A percentile compares a stretch with the other conserved stretches of the same genome.
Conservation (phyloP, 208 protist genomes). For the Leishmania braziliensis region DNA sequence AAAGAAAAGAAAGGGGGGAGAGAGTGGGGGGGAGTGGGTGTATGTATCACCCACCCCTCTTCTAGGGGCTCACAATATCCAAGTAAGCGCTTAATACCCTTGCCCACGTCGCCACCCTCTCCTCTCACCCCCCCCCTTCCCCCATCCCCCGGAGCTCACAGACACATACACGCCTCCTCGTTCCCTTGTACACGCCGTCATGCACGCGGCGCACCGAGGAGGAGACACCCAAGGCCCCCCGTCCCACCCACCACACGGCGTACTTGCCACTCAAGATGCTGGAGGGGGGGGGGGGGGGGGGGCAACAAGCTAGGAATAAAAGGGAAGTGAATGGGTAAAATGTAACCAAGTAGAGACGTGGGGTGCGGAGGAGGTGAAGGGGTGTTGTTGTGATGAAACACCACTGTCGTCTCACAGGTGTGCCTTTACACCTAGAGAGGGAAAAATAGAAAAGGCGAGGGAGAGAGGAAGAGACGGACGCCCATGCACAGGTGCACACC, state of each 20-base stretch:
- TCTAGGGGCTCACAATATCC: background rate
- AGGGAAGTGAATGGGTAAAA: too few relatives aligned
- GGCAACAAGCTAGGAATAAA: too few relatives aligned
- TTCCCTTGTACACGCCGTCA: background rate
- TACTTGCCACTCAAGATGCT: background rate
- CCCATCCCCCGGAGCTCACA: too few relatives aligned
- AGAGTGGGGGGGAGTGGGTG: background rate
- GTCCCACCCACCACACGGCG: background rate
- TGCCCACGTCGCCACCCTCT: too few relatives aligned
- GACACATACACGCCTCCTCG: too few relatives aligned
- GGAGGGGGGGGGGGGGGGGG: too few relatives aligned
- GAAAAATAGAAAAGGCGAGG: background rate
- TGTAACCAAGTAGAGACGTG: too few relatives aligned
- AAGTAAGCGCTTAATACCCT: background rate
- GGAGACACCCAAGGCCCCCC: too few relatives aligned
- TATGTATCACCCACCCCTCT: background rate
- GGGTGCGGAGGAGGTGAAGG: too few relatives aligned
- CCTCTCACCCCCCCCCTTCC: too few relatives aligned
- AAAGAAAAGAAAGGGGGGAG: background rate
- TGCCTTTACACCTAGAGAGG: background rate
- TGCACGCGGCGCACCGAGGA: background rate
- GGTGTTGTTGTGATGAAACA: too few relatives aligned
- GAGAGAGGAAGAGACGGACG: too few relatives aligned
- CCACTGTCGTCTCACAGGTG: background rate
- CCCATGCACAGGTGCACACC: background rate